Evolutionary conservation across 495 filamentous ascomycete genomes (phyloP).

Genomic region (Talaromyces borbonicus): DNA sequence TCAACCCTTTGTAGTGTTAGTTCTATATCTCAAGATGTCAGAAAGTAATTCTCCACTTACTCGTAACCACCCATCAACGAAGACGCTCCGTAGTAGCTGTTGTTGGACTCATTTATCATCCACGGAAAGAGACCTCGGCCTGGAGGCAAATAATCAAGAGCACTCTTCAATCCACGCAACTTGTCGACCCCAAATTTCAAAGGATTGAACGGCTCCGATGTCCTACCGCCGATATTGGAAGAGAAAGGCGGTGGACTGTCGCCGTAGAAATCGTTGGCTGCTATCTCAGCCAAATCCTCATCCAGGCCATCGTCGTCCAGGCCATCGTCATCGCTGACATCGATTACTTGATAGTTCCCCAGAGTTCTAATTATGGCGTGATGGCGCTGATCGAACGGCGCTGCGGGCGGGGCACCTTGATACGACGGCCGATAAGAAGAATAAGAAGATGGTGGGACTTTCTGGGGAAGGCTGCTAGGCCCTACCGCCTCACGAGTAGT

Average conservation of each 20-base stretch:
- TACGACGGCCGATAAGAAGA: too few relatives aligned
- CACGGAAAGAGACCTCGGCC: neutral
- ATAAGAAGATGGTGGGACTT: too few relatives aligned
- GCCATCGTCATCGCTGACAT: constrained; percentile 12
- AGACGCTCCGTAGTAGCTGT: neutral
- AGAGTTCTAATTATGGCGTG: neutral
- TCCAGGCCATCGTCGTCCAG: neutral
- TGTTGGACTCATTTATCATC: neutral
- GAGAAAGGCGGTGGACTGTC: neutral
- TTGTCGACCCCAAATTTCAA: neutral
- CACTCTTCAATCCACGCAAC: constrained; percentile 9
- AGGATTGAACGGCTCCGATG: neutral
- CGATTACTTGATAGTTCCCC: constrained; percentile 3
- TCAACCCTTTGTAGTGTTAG: constrained; percentile 6
- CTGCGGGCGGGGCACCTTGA: too few relatives aligned
- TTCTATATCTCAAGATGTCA: neutral
- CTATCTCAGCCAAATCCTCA: constrained; percentile 2
- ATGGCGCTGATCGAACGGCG: neutral
- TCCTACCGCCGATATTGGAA: neutral
- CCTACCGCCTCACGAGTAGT: too few relatives aligned
- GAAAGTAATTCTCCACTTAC: neutral
- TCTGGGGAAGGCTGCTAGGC: too few relatives aligned
- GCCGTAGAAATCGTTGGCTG: neutral
- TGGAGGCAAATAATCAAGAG: neutral
- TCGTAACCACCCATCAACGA: neutral